Evolutionary conservation across 768 basidiomycete species (phyloP).

Genomic region (Mycena leptocephala): DNA sequence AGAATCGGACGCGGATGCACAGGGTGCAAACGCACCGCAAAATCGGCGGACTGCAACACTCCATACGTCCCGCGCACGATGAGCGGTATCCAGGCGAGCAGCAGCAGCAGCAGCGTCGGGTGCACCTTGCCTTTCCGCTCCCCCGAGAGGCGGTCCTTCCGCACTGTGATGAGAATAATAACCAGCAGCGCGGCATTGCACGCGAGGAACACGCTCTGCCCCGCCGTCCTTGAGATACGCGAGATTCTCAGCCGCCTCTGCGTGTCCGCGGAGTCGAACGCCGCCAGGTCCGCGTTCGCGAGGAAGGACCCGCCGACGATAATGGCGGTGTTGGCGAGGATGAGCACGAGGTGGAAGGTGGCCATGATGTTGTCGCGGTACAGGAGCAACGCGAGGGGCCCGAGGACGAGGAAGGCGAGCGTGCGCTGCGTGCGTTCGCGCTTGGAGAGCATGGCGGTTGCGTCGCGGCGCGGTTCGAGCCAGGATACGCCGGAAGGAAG

Average conservation of each 20-base stretch:
- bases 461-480: constrained; percentile 17
- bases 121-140: neutral
- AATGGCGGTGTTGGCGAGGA: constrained; percentile 21
- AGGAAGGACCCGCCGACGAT: constrained; percentile 21
- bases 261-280: neutral
- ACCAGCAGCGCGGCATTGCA: neutral
- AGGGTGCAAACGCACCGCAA: neutral
- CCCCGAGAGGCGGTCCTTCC: constrained; percentile 1
- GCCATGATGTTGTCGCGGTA: constrained; percentile 25
- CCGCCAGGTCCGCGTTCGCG: neutral
- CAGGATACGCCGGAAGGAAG: constrained; percentile 15
- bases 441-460: neutral
- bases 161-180: constrained; percentile 10
- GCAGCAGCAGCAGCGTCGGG: constrained; percentile 17
- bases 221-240: constrained; percentile 5
- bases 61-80: constrained; percentile 28
- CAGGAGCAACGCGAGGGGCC: constrained; percentile 11
- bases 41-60: constrained; percentile 13
- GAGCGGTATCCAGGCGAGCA: constrained; percentile 30
- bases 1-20: neutral
- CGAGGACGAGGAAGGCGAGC: constrained; percentile 14
- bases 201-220: constrained; percentile 21
- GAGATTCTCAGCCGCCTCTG: neutral
- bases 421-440: neutral
- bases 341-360: constrained; percentile 7